Percentiles rank a stretch among this genome's conserved stretches.
Conservation (phyloP, 768 basidiomycete species). For the Lanmaoa rubissima region DNA sequence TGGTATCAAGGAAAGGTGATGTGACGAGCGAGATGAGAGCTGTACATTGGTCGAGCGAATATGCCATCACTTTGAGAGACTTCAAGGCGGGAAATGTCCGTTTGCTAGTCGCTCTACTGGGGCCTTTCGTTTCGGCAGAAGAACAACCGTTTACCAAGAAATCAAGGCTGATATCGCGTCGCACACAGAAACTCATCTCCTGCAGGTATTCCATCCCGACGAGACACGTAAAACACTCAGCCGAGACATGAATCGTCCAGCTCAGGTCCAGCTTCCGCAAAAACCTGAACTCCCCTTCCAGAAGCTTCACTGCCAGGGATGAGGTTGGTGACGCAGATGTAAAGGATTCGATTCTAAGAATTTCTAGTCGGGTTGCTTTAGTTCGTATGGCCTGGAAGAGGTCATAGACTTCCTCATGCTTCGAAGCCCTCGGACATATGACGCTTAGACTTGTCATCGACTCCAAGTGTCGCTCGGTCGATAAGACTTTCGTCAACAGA, state of each 20-base stretch:
- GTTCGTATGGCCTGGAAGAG: constrained; percentile 25
- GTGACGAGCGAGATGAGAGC: constrained; percentile 24
- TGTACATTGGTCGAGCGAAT: constrained; percentile 30
- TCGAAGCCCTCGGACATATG: constrained; percentile 23
- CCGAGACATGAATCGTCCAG: constrained; percentile 23
- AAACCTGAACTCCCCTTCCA: constrained; percentile 15
- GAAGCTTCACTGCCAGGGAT: constrained; percentile 16
- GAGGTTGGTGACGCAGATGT: constrained; percentile 9
- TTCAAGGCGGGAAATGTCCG: constrained; percentile 24
- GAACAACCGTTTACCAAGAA: constrained; percentile 13
- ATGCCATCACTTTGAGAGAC: constrained; percentile 23
- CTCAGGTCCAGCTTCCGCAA: constrained; percentile 27
- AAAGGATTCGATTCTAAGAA: constrained; percentile 25
- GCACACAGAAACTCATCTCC: constrained; percentile 23
- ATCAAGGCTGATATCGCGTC: constrained; percentile 16
- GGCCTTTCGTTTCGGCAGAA: background rate
- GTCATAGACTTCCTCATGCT: constrained; percentile 16
- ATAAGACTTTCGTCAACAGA: constrained; percentile 20
- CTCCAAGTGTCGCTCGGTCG: constrained; percentile 13
- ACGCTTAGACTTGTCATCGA: constrained; percentile 24
- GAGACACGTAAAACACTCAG: constrained; percentile 23
- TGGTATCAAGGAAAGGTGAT: constrained; percentile 21
- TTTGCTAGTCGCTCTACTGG: background rate
- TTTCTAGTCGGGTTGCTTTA: constrained; percentile 19
- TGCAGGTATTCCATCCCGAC: constrained; percentile 21